Evolutionary conservation across 2,329 filamentous ascomycete genomes (phyloP), one percentile per base, ranked within the genome.

Genomic region (Fusarium veterinarium): DNA sequence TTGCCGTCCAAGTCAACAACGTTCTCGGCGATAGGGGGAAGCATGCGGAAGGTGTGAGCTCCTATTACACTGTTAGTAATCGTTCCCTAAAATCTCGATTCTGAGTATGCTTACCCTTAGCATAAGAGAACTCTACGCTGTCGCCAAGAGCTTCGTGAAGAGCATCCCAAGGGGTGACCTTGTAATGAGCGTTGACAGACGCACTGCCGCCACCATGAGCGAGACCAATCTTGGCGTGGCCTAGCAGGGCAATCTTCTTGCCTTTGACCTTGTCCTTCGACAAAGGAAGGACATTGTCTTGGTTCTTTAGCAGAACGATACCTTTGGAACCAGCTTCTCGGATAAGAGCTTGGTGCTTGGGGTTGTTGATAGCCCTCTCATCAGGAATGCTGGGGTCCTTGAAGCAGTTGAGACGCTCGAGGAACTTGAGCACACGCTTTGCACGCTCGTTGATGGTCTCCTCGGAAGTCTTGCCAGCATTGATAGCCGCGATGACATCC

Each of bases 251-350:
- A 60, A 81, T 76, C 59, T 76, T 80, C 63, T 80, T 81, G 38
- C 79, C 79, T 64, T 77, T 77, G 25, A 79, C 63, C 64, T 76
- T 77, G 2, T 78, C 76, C 38, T 72, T 78, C 6, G 87, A 83
- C 72, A 92, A 86, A 7, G 90, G 90, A 20, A 92, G 81, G 17
- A 91, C 79, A 7, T 81, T 80, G 8, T 86, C 84, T 65, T 91
- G 86, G 71, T 92, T 92, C 80, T 92, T 92, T 55, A 92, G 79
- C 16, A 92, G 81, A 1, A 90, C 91, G 31, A 92, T 78, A 1
- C 90, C 90, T 78, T 92, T 88, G 12, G 77, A 75, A 19, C 77
- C 77, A 38, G 76, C 77, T 51, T 79, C 77, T 28, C 78, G 70
- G n/a, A 79, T 79, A 13, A 79, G 59, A 20, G 76, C 73, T 16